Evolutionary conservation across 2,329 filamentous ascomycete species (phyloP).

Genomic region (Clonostachys chloroleuca): DNA sequence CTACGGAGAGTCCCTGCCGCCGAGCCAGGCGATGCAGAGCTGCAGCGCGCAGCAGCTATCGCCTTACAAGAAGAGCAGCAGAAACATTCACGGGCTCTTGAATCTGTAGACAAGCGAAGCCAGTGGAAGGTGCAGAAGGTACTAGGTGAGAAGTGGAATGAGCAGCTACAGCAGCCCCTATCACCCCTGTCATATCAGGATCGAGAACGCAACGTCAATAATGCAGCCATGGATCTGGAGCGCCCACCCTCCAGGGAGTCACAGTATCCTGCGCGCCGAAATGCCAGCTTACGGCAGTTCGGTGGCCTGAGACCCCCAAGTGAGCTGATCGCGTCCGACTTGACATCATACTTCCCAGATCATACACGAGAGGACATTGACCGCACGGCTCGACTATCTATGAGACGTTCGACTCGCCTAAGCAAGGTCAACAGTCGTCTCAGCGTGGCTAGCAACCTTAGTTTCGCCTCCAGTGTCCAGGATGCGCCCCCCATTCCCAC

Average conservation of each 20-base stretch:
- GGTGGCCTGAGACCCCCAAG: slow-evolving; percentile 90
- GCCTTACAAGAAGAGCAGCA: slow-evolving; percentile 82
- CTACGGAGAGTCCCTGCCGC: slow-evolving; percentile 88
- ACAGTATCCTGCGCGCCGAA: slow-evolving; percentile 38
- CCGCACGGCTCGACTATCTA: slow-evolving; percentile 87
- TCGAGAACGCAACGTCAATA: slow-evolving; percentile 62
- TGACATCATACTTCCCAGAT: slow-evolving; percentile 96
- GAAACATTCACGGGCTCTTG: slow-evolving; percentile 59
- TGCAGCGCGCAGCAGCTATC: slow-evolving; percentile 83
- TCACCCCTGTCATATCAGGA: slow-evolving; percentile 75
- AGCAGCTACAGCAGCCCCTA: slow-evolving; percentile 75
- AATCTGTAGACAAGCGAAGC: slow-evolving; percentile 68
- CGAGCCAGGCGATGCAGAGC: slow-evolving; percentile 81
- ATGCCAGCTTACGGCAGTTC: slow-evolving; percentile 66
- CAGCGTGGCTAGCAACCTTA: slow-evolving; percentile 90
- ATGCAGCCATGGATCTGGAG: slow-evolving; percentile 53
- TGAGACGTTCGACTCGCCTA: slow-evolving; percentile 83
- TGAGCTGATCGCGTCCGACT: slow-evolving; percentile 93
- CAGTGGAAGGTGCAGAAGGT: slow-evolving; percentile 86
- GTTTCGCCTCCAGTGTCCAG: slow-evolving; percentile 85
- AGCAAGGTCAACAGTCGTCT: slow-evolving; percentile 91
- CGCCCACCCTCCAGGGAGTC: slow-evolving; percentile 47
- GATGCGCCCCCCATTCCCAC: slow-evolving; percentile 94
- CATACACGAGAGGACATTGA: slow-evolving; percentile 94
- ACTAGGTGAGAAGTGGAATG: slow-evolving; percentile 81